These are phyloP conservation scores for Peronospora destructor DNA, from an alignment of 352 stramenopile genomes.

Conservation along the genomic window DNA sequence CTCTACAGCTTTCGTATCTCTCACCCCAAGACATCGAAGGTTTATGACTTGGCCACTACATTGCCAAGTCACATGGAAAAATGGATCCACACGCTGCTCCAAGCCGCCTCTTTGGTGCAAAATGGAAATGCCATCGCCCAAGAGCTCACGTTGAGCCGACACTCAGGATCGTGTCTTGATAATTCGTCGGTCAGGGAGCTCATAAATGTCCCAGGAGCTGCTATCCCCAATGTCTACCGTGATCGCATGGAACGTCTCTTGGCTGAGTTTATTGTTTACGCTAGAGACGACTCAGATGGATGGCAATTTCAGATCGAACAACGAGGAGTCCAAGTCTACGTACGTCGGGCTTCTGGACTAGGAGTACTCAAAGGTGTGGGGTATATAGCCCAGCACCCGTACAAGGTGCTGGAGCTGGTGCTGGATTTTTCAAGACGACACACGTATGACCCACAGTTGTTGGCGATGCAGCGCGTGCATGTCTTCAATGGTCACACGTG, in stretches of 20 bases:
- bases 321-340: constrained; percentile 51
- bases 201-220: constrained; percentile 27
- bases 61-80: constrained; percentile 44
- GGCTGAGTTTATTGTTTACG: constrained; percentile 51
- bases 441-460: constrained; percentile 50
- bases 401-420: constrained; percentile 48
- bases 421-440: constrained; percentile 43
- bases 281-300: constrained; percentile 37
- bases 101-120: constrained; percentile 31
- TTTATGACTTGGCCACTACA: constrained; percentile 59
- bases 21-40: constrained; percentile 59
- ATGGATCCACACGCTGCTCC: constrained; percentile 47
- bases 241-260: constrained; percentile 48
- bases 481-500: constrained; percentile 70
- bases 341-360: constrained; percentile 35
- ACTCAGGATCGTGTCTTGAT: constrained; percentile 1
- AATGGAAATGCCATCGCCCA: constrained; percentile 1
- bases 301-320: constrained; percentile 62
- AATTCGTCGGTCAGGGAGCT: constrained; percentile 27
- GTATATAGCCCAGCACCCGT: constrained; percentile 46
- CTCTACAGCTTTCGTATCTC: constrained; percentile 73
- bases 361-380: constrained; percentile 52
- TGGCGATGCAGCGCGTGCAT: constrained; percentile 38
- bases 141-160: no score
- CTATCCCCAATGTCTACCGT: constrained; percentile 32